Evolutionary conservation across 169 alveolate genomes (phyloP).

Genomic region (Eimeria falciformis): DNA sequence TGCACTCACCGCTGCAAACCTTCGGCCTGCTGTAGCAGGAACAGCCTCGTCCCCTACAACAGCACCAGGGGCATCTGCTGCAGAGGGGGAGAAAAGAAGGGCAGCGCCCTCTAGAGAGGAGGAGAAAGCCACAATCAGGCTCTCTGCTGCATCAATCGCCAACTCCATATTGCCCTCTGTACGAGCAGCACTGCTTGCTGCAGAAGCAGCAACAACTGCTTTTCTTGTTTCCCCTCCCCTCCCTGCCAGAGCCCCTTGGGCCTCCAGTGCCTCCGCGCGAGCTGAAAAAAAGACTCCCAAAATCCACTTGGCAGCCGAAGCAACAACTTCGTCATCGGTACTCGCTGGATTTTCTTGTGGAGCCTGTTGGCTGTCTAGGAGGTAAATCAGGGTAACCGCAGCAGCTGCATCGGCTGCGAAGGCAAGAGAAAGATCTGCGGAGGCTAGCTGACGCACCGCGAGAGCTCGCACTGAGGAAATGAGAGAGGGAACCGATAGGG

Average conservation of each 20-base stretch:
- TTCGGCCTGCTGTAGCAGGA: neutral
- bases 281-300: conserved; percentile 46
- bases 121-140: conserved; percentile 27
- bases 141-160: conserved; percentile 58
- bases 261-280: conserved; percentile 46
- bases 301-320: conserved; percentile 50
- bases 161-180: neutral
- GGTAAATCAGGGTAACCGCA: conserved; percentile 56
- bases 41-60: neutral
- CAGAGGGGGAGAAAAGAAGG: conserved; percentile 15
- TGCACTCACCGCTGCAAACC: conserved; percentile 49
- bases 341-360: neutral
- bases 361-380: conserved; percentile 11
- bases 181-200: neutral
- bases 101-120: conserved; percentile 48
- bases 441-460: conserved; percentile 51
- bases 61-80: neutral
- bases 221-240: neutral
- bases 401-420: conserved; percentile 51
- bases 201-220: neutral
- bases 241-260: neutral
- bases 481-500: neutral
- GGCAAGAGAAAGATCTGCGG: conserved; percentile 16
- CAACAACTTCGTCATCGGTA: neutral
- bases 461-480: conserved; percentile 39